Base-by-base conservation (phyloP, 345 rosid species). In the Raphanus sativus region DNA sequence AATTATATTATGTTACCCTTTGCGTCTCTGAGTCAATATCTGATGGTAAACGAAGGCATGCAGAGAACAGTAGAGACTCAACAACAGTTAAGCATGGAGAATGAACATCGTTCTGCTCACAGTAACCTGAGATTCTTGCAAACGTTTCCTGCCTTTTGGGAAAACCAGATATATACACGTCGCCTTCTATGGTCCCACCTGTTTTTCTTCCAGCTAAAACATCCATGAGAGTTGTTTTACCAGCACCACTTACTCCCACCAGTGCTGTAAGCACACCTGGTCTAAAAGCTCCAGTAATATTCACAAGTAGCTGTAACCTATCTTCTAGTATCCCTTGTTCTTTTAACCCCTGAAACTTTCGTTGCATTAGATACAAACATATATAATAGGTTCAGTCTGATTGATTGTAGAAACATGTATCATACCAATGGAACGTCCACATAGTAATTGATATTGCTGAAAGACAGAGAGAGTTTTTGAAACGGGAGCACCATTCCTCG, bases 201-300 rank as follows among this genome's bases (percentile, higher is more conserved):
- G 97, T 95, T 86, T 95, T 95, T 75, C 99, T 86, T 70, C 99
- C 99, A 28, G 98, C 95, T 85, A 95, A 85, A 78, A 92, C 99
- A 85, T 92, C 99, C 99, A 95, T 95, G 74, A 95, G 99, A 24
- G 98, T 95, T 55, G 99, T 95, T 81, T 92, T 95, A 38, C 99
- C 99, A 0, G 98, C 98, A 75, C 99, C 98, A 80, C 99, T 95
- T 25, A 95, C 91, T 81, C 99, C 99, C 32, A 94, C 98, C 71
- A 94, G 75, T 45, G 99, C 99, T 42, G 99, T 94, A 48, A 94
- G 97, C 16, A 94, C 90, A 34, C 94, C 86, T 5, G 98, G 98
- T 80, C 97, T 88, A 83, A 95, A 92, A 59, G 96, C 91, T 80
- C 99, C 99, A 33, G 98, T 92, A 72, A 95, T 86, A 85, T 95